phyloP scores from a whole-genome alignment of 2,329 filamentous ascomycete species.

The Ascochyta rabiei region DNA sequence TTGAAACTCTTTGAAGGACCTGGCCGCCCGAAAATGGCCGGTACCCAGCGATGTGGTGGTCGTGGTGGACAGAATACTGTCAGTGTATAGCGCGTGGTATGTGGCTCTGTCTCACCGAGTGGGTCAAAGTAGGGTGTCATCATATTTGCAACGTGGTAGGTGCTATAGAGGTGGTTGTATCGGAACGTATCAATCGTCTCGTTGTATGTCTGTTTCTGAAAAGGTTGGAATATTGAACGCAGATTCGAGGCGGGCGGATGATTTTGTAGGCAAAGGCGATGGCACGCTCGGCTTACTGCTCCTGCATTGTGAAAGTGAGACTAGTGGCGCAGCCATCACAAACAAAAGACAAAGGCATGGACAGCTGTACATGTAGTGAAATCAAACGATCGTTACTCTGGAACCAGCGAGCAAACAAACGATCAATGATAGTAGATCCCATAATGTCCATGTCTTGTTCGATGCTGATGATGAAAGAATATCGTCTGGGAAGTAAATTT shows the following conservation, averaged over 20 bases:
- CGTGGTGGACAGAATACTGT: constrained; percentile 25
- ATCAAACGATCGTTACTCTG: not conserved
- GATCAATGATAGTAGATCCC: not conserved
- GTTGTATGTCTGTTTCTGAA: not conserved
- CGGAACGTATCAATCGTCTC: not conserved
- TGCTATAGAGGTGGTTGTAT: not conserved
- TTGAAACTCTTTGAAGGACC: constrained; percentile 4
- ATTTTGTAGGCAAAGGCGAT: not conserved
- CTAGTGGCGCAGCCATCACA: not conserved
- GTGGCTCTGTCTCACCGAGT: constrained; percentile 25
- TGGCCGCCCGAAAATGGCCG: constrained; percentile 22
- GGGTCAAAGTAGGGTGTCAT: constrained; percentile 25
- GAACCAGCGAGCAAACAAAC: not conserved
- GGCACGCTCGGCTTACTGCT: not conserved
- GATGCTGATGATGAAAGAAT: not conserved
- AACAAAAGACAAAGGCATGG: constrained; percentile 1
- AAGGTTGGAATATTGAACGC: not conserved
- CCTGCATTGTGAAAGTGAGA: not conserved
- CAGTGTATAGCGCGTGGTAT: constrained; percentile 32
- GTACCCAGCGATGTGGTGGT: constrained; percentile 25
- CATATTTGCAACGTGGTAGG: not conserved
- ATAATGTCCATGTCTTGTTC: not conserved
- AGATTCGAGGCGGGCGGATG: not conserved
- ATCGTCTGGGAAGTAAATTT: not conserved
- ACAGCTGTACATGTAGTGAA: not conserved